phyloP scores from a whole-genome alignment of 345 rosid species.

The Brassica carinata region DNA sequence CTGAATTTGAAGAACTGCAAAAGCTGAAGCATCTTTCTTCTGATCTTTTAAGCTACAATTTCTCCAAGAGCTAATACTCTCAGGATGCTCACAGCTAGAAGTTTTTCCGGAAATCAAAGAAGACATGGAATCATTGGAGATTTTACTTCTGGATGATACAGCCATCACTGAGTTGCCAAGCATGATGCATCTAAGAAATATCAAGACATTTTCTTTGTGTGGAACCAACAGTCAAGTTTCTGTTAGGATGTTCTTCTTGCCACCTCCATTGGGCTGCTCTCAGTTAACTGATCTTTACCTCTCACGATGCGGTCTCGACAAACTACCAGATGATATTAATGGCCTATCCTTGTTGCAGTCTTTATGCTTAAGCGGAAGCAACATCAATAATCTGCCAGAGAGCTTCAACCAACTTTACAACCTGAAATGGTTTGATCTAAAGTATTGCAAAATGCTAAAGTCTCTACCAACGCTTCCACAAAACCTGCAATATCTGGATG shows the following conservation, averaged over 20 bases:
- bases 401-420: constrained; percentile 28
- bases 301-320: constrained; percentile 24
- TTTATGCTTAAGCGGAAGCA: constrained; percentile 34
- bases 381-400: constrained; percentile 32
- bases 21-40: constrained; percentile 33
- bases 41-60: constrained; percentile 30
- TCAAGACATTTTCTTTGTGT: constrained; percentile 32
- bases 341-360: constrained; percentile 19
- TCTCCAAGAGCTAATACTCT: constrained; percentile 34
- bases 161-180: constrained; percentile 34
- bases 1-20: constrained; percentile 34
- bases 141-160: constrained; percentile 32
- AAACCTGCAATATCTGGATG: constrained; percentile 24
- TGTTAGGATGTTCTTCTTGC: constrained; percentile 19
- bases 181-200: constrained; percentile 24
- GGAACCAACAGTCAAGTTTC: constrained; percentile 29
- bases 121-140: constrained; percentile 37
- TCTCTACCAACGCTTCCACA: constrained; percentile 39
- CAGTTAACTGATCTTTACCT: constrained; percentile 30
- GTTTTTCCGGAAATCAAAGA: constrained; percentile 37
- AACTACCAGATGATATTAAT: constrained; percentile 21
- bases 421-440: constrained; percentile 31
- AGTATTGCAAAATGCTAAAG: constrained; percentile 39
- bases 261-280: constrained; percentile 26
- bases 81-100: constrained; percentile 33